These are phyloP conservation scores for Zizania latifolia DNA, from an alignment of 176 grass and related monocot species.

Conservation along the genomic window DNA sequence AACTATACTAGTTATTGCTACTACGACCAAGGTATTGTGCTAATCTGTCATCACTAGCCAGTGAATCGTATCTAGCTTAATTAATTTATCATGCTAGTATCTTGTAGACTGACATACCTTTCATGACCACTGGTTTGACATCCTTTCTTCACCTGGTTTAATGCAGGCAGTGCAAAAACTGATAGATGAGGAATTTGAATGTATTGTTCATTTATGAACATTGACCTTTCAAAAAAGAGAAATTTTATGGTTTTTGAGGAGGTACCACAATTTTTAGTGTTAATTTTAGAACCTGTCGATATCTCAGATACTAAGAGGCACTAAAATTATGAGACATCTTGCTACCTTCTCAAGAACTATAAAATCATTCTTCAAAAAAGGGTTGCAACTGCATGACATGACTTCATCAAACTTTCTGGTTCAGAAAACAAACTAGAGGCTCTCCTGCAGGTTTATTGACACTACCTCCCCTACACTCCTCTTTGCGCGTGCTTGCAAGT, in stretches of 20 bases:
- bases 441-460: conserved; percentile 69
- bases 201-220: conserved; percentile 84
- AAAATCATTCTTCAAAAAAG: too few species aligned
- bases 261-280: too few species aligned
- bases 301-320: too few species aligned
- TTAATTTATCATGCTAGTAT: neutral
- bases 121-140: too few species aligned
- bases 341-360: too few species aligned
- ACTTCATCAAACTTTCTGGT: conserved; percentile 92
- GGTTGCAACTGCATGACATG: conserved; percentile 91
- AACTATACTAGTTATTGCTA: conserved; percentile 86
- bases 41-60: neutral
- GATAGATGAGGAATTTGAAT: conserved; percentile 92
- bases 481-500: neutral
- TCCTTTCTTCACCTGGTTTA: conserved; percentile 12
- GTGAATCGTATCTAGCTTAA: neutral
- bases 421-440: conserved; percentile 93
- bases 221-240: conserved; percentile 85
- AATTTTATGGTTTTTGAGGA: too few species aligned
- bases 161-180: conserved; percentile 80
- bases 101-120: neutral
- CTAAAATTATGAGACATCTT: too few species aligned
- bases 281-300: too few species aligned
- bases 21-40: conserved; percentile 68
- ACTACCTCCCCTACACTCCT: neutral